Base-by-base conservation (phyloP, 2,329 filamentous ascomycete genomes). In the Anisogramma anomala region DNA sequence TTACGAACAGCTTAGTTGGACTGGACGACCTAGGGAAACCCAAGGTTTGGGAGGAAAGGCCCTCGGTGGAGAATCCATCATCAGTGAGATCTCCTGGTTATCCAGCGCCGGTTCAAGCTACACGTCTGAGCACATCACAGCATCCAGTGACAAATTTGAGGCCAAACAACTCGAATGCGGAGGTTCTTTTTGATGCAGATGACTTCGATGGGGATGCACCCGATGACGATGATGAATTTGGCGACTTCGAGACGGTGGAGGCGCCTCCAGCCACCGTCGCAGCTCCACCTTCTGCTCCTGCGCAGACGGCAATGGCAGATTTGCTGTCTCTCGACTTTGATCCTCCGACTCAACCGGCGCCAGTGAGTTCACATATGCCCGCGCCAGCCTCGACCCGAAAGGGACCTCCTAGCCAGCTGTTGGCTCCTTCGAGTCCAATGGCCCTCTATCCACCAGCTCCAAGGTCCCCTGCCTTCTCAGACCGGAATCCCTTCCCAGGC, bases 101-200 rank as follows among this genome's bases (percentile, higher is more conserved):
- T 20, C 33, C 30, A 20, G 33, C 37, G 18, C 15, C 33, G n/a
- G 20, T 33, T 25, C 41, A 34, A 33, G 30, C 36, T 18, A 3
- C 41, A 14, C 19, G 13, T 19, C 13, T 32, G 26, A 23, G 4
- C 30, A 32, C 30, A 5, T 34, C 22, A 3, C 50, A 57, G 46
- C 34, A 46, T 7, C 20, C 14, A 9, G 10, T 30, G 13, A 15
- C 22, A 13, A 39, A 36, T 19, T 18, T 37, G 8, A 54, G 39
- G 50, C 52, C 36, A 28, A 51, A 40, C 41, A 56, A 56, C 10
- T 47, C 54, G 1, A 60, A 74, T 32, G 58, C 71, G 2, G 71
- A 76, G 48, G 69, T 84, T 3, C 61, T 84, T 3, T 84, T 84
- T 54, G 79, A 84, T 57, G 79, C 72, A 26, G 69, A 72, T 31